Evolutionary conservation across 208 protist genomes (phyloP), one percentile per base, ranked within the genome.

Genomic region (Acanthamoeba divionensis): DNA sequence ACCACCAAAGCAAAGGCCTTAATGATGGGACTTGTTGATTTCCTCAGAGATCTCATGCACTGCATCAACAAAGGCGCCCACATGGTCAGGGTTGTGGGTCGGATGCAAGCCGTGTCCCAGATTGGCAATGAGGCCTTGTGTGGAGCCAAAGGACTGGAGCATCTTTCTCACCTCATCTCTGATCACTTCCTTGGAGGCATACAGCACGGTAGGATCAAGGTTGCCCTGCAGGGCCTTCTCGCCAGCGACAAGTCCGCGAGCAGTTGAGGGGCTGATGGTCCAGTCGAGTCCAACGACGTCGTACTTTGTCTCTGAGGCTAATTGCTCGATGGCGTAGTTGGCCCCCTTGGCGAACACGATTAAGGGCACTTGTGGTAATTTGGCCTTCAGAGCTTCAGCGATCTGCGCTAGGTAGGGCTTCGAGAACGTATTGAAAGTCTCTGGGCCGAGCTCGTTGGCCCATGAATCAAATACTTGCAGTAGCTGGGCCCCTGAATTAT

Each of bases 81-180:
- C 65, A 10, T 57, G 21, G 10, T 93, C 95, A 2, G 95, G 94
- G 21, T 95, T 65, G 54, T 94, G 79, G 26, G 91, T 63, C 18
- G 96, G 96, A 41, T 95, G 67, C 91, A 97, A 95, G 24, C 96
- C 96, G 79, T 97, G 96, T n/a, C 96, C 96, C 12, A 98, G 77
- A 82, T 98, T 98, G 45, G 93, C 95, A 89, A 98, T 97, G 86
- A 95, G 95, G 9, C 91, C n/a, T 62, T 91, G 60, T 31, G 91
- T 88, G 13, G 66, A 71, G 0, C 93, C 86, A 75, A 96, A 96
- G n/a, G 52, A 41, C 18, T 91, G 7, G 0, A 94, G 44, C 93
- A 95, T 96, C 60, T 88, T 90, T 38, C 87, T 41, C 41, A 89
- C 90, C 57, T 92, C 45, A 38, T 65, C 24, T 12, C 36, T 29